These are phyloP conservation scores for Cicer pinnatifidum DNA, from an alignment of 306 rosid species.

Conservation along the genomic window DNA sequence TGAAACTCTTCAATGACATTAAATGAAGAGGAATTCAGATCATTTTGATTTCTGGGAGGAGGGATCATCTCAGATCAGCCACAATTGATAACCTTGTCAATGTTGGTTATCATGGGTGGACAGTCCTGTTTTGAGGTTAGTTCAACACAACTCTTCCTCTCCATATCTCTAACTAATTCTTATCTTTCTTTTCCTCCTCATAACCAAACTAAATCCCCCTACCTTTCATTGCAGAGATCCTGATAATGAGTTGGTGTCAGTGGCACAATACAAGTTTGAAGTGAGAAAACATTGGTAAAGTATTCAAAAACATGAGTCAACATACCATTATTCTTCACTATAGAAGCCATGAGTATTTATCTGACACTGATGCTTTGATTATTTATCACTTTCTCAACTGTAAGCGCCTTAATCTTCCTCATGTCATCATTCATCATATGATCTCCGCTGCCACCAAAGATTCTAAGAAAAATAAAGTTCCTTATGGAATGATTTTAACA, in stretches of 20 bases:
- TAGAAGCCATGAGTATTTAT: too few species aligned
- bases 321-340: too few species aligned
- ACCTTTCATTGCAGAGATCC: conserved; percentile 40
- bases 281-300: conserved; percentile 34
- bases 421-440: too few species aligned
- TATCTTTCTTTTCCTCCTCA: not conserved
- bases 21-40: conserved; percentile 64
- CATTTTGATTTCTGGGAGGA: conserved; percentile 67
- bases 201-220: not conserved
- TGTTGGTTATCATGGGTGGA: conserved; percentile 72
- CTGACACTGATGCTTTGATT: too few species aligned
- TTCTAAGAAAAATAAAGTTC: too few species aligned
- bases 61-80: conserved; percentile 67
- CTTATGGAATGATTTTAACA: too few species aligned
- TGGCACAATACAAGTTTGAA: conserved; percentile 44
- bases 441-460: too few species aligned
- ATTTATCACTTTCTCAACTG: too few species aligned
- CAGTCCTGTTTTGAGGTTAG: conserved; percentile 59
- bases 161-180: not conserved
- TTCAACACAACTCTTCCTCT: not conserved
- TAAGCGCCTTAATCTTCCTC: too few species aligned
- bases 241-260: conserved; percentile 42
- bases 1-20: conserved; percentile 61
- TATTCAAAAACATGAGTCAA: too few species aligned
- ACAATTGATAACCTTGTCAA: conserved; percentile 66